phyloP scores from a whole-genome alignment of 441 rosid species.

The Codiaeum variegatum region DNA sequence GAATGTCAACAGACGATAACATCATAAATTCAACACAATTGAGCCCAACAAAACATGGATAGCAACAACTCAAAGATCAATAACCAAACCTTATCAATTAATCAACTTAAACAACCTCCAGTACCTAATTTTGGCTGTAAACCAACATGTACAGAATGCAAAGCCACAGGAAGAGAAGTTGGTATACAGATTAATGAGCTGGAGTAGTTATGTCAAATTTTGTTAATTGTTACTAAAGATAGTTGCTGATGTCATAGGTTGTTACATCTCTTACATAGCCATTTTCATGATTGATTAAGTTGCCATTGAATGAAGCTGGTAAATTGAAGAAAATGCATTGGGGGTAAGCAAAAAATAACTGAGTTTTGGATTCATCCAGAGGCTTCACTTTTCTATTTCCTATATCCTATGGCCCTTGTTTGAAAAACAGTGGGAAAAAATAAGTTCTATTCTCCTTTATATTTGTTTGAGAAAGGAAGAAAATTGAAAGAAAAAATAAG shows the following conservation, averaged over 20 bases:
- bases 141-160: neutral
- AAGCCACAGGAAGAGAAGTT: neutral
- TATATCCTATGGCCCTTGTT: no score
- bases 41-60: neutral
- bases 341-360: neutral
- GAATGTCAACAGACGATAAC: neutral
- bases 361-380: neutral
- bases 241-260: neutral
- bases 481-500: no score
- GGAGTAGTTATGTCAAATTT: neutral
- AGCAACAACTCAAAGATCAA: neutral
- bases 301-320: neutral
- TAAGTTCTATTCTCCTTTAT: no score
- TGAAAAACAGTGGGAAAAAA: no score
- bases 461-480: no score
- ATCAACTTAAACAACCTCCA: neutral
- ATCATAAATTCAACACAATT: neutral
- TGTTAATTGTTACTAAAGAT: neutral
- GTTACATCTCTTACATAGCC: neutral
- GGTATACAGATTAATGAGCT: neutral
- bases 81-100: neutral
- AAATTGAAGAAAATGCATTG: neutral
- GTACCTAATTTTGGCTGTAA: neutral
- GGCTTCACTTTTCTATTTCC: neutral
- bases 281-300: neutral